phyloP scores from a whole-genome alignment of 306 rosid genomes.

The Cicer chorassanicum region DNA sequence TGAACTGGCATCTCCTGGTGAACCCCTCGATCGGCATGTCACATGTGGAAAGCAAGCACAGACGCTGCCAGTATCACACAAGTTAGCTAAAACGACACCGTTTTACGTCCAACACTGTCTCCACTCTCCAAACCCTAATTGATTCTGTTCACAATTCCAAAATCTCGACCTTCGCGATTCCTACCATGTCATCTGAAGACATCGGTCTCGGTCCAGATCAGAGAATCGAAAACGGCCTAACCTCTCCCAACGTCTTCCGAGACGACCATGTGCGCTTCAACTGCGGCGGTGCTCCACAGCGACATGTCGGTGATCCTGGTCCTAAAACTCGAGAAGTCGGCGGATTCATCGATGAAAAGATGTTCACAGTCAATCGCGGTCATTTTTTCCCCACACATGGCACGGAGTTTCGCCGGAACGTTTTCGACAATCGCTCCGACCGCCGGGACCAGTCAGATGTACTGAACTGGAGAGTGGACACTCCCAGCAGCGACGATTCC shows the following conservation, averaged over 20 bases:
- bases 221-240: constrained; percentile 66
- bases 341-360: constrained; percentile 75
- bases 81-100: constrained; percentile 33
- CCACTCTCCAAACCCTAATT: constrained; percentile 38
- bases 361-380: constrained; percentile 60
- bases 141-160: constrained; percentile 43
- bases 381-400: constrained; percentile 62
- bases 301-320: constrained; percentile 63
- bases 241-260: constrained; percentile 66
- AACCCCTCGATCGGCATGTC: constrained; percentile 18
- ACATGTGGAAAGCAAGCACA: background rate
- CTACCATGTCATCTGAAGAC: constrained; percentile 74
- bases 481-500: constrained; percentile 71
- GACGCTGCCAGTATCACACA: constrained; percentile 1
- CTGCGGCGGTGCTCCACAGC: constrained; percentile 58
- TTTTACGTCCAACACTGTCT: constrained; percentile 20
- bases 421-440: constrained; percentile 54
- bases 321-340: constrained; percentile 76
- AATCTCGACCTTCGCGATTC: background rate
- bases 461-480: constrained; percentile 66
- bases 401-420: constrained; percentile 65
- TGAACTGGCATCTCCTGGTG: constrained; percentile 9
- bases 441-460: constrained; percentile 51
- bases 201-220: constrained; percentile 58
- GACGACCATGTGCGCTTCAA: constrained; percentile 69